A percentile compares a stretch with the other conserved stretches of the same genome.
phyloP scores from a whole-genome alignment of 768 basidiomycete species.

The Rhizopogon roseolus region DNA sequence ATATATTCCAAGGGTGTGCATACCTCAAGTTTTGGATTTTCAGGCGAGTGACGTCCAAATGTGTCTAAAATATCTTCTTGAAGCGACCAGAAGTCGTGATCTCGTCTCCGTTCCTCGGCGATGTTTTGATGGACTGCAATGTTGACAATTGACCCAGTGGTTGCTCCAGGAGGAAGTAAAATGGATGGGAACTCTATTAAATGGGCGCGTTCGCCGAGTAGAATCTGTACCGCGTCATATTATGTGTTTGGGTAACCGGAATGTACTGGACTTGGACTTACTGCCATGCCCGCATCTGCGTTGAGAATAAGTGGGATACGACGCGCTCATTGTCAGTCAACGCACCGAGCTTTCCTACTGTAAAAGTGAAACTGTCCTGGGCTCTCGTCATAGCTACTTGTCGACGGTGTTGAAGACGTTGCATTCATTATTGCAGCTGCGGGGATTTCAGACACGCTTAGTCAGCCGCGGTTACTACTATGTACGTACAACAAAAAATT shows the following conservation, averaged over 20 bases:
- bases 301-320: conserved; percentile 3
- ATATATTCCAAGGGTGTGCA: conserved; percentile 11
- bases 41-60: conserved; percentile 66
- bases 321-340: conserved; percentile 5
- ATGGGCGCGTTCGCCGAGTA: conserved; percentile 90
- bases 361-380: conserved; percentile 80
- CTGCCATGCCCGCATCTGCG: conserved; percentile 95
- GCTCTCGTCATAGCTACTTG: conserved; percentile 27
- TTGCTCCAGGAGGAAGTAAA: conserved; percentile 86
- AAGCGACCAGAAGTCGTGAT: conserved; percentile 77
- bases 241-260: conserved; percentile 1
- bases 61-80: conserved; percentile 75
- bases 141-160: conserved; percentile 94
- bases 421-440: too few relatives aligned
- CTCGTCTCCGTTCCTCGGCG: conserved; percentile 76
- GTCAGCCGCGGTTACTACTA: too few relatives aligned
- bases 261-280: conserved; percentile 29
- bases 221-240: conserved; percentile 48
- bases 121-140: conserved; percentile 91
- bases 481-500: too few relatives aligned
- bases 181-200: conserved; percentile 98
- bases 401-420: background rate
- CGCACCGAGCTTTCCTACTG: conserved; percentile 92
- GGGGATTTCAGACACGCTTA: too few relatives aligned
- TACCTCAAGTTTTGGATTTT: conserved; percentile 72